Evolutionary conservation across 140 eudicot species (phyloP).

Genomic region (Artemisia princeps): DNA sequence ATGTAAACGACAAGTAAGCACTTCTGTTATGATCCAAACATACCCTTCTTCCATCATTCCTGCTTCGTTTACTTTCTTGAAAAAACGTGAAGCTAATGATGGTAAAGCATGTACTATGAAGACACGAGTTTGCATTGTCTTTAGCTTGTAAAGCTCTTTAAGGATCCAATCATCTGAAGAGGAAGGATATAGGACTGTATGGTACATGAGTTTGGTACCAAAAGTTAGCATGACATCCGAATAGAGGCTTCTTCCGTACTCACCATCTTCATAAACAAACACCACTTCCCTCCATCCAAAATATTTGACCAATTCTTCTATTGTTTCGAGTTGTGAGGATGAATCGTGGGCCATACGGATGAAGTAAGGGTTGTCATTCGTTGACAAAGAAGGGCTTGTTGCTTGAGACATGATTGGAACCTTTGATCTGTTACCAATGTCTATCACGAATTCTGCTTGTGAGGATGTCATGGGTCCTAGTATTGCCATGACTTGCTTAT

Average conservation of each 20-base stretch:
- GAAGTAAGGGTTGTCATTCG: conserved; percentile 29
- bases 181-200: conserved; percentile 23
- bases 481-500: conserved; percentile 33
- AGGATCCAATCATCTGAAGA: conserved; percentile 29
- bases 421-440: conserved; percentile 37
- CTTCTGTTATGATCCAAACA: conserved; percentile 51
- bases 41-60: conserved; percentile 61
- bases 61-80: conserved; percentile 30
- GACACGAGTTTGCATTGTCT: conserved; percentile 46
- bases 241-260: conserved; percentile 47
- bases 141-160: conserved; percentile 36
- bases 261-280: conserved; percentile 38
- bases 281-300: conserved; percentile 52
- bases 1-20: conserved; percentile 23
- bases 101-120: conserved; percentile 44
- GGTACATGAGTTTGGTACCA: conserved; percentile 26
- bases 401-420: conserved; percentile 53
- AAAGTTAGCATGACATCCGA: conserved; percentile 30
- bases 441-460: conserved; percentile 40
- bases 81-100: conserved; percentile 30
- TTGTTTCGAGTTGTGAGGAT: conserved; percentile 30
- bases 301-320: conserved; percentile 28
- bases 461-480: conserved; percentile 43
- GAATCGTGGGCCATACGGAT: conserved; percentile 31
- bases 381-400: conserved; percentile 40